Percentiles rank a stretch among this genome's conserved stretches.
phyloP scores from a whole-genome alignment of 2,329 filamentous ascomycete genomes.

The Stagonosporopsis rhizophila region DNA sequence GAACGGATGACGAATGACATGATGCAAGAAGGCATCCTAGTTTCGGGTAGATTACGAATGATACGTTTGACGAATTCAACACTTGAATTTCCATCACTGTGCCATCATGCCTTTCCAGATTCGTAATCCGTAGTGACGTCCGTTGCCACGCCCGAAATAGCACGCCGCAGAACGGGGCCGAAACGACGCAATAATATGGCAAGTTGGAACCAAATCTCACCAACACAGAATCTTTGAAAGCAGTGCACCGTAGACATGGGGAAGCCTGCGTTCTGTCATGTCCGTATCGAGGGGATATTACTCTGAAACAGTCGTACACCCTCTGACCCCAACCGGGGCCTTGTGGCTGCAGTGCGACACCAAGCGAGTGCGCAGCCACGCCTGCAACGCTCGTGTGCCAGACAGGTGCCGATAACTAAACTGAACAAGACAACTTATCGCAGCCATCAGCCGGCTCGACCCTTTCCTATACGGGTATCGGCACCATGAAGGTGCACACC shows the following conservation, averaged over 20 bases:
- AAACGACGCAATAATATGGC: conserved; percentile 1
- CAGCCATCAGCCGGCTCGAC: conserved; percentile 13
- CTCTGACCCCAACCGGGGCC: conserved; percentile 16
- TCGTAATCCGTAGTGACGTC: conserved; percentile 11
- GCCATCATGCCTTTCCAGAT: conserved; percentile 17
- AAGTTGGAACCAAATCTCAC: neutral
- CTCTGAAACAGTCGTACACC: conserved; percentile 28
- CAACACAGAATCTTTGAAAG: neutral
- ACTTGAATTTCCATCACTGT: conserved; percentile 22
- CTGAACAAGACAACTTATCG: conserved; percentile 1
- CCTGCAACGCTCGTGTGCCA: conserved; percentile 26
- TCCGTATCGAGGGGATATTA: conserved; percentile 5
- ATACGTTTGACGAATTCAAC: conserved; percentile 15
- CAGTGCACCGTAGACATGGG: neutral
- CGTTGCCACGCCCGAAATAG: conserved; percentile 18
- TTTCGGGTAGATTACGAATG: neutral
- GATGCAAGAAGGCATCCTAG: conserved; percentile 11
- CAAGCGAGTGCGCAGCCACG: conserved; percentile 7
- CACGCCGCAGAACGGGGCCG: neutral
- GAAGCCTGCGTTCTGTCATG: neutral
- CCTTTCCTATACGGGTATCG: conserved; percentile 1
- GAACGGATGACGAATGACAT: conserved; percentile 10
- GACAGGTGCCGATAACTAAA: conserved; percentile 1
- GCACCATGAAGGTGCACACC: conserved; percentile 1
- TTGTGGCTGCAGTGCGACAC: conserved; percentile 18